Evolutionary conservation across 441 rosid genomes (phyloP).

Genomic region (Aquilaria agallochum): DNA sequence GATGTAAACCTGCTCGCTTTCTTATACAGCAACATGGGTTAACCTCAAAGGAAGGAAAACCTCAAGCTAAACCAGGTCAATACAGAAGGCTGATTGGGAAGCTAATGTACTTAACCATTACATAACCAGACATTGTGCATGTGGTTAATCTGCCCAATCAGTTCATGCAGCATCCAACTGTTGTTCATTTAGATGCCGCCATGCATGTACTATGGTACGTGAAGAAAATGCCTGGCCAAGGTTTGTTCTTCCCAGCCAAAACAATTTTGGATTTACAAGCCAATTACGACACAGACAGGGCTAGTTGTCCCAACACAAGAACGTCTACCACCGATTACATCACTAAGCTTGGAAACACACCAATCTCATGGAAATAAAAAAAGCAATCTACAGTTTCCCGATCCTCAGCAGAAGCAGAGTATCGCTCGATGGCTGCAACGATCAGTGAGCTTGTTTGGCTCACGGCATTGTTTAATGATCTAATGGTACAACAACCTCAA

Average conservation of each 20-base stretch:
- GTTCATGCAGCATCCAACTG: neutral
- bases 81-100: neutral
- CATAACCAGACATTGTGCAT: neutral
- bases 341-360: neutral
- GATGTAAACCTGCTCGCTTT: neutral
- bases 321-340: neutral
- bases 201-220: neutral
- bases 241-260: neutral
- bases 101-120: neutral
- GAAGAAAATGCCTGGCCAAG: neutral
- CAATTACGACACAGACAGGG: neutral
- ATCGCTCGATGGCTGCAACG: neutral
- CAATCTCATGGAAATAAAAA: neutral
- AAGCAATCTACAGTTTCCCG: neutral
- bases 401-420: neutral
- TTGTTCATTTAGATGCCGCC: neutral
- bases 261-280: neutral
- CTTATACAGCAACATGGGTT: constrained; percentile 1
- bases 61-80: neutral
- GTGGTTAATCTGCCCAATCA: neutral
- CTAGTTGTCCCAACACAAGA: neutral
- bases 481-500: neutral
- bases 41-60: neutral
- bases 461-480: too few relatives aligned
- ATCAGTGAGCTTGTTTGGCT: neutral